Conservation (phyloP, 306 rosid species). For the Sicyos baderoa region DNA sequence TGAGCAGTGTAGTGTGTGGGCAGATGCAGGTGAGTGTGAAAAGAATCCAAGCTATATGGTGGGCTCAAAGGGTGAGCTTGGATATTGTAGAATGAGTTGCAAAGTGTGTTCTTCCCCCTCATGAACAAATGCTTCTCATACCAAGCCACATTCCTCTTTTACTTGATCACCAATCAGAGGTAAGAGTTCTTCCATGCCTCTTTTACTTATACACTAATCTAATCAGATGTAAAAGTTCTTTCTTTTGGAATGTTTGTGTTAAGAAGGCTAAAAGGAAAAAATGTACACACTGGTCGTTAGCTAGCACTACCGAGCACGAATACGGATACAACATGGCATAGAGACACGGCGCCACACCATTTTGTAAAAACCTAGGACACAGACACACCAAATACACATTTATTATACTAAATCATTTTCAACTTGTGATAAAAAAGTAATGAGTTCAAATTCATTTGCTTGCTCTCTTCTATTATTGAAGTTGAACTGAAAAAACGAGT, state of each 20-base stretch:
- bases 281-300: too few relatives aligned
- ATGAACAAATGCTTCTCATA: neutral
- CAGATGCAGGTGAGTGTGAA: conserved; percentile 62
- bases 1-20: conserved; percentile 59
- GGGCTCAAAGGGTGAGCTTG: conserved; percentile 41
- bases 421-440: too few relatives aligned
- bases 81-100: conserved; percentile 87
- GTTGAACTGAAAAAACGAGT: too few relatives aligned
- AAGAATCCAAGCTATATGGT: conserved; percentile 75
- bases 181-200: neutral
- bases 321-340: too few relatives aligned
- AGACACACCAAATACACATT: too few relatives aligned
- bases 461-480: too few relatives aligned
- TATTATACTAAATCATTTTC: too few relatives aligned
- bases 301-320: too few relatives aligned
- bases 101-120: conserved; percentile 43
- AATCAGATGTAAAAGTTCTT: neutral
- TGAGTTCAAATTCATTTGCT: too few relatives aligned
- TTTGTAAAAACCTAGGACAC: too few relatives aligned
- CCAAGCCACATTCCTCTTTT: neutral
- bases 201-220: neutral
- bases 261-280: neutral
- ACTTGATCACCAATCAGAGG: neutral
- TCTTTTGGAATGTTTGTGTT: neutral
- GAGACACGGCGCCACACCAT: too few relatives aligned